These are phyloP conservation scores for Hygrophorus pudorinus DNA, from an alignment of 768 basidiomycete species.

Conservation along the genomic window DNA sequence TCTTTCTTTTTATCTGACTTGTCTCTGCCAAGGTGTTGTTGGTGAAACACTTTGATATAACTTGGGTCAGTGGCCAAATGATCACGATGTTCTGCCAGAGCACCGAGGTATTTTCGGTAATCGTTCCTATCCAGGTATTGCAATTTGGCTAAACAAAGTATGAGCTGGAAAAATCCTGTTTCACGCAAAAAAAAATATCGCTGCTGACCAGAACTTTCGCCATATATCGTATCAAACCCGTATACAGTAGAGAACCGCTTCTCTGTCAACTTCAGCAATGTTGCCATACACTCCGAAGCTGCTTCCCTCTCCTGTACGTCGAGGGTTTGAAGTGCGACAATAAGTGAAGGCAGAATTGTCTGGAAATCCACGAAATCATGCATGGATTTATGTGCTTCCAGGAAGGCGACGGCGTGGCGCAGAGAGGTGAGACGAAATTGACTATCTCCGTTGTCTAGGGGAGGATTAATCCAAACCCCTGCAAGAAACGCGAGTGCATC, in stretches of 20 bases:
- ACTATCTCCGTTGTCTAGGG: too few species aligned
- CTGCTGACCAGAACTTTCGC: slow-evolving; percentile 42
- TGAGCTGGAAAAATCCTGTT: slow-evolving; percentile 5
- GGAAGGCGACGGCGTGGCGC: slow-evolving; percentile 68
- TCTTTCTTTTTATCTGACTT: slow-evolving; percentile 49
- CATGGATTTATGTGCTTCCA: slow-evolving; percentile 56
- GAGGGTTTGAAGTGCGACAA: slow-evolving; percentile 47
- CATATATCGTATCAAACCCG: slow-evolving; percentile 67
- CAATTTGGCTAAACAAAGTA: slow-evolving; percentile 26
- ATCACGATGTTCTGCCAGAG: slow-evolving; percentile 38
- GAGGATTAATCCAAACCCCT: slow-evolving; percentile 46
- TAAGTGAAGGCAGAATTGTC: slow-evolving; percentile 59
- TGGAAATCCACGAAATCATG: slow-evolving; percentile 66
- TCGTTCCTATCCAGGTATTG: slow-evolving; percentile 67
- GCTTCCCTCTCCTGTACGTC: slow-evolving; percentile 34
- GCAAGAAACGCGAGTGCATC: slow-evolving; percentile 75
- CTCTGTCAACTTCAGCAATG: slow-evolving; percentile 30
- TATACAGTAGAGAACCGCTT: slow-evolving; percentile 50
- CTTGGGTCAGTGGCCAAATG: slow-evolving; percentile 51
- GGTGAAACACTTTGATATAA: slow-evolving; percentile 52
- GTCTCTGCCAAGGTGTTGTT: slow-evolving; percentile 36
- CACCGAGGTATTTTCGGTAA: slow-evolving; percentile 44
- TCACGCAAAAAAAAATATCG: neutral
- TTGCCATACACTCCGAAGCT: slow-evolving; percentile 46
- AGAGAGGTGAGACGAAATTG: slow-evolving; percentile 47